A percentile compares a stretch with the other conserved stretches of the same genome.
These are phyloP conservation scores for Raffaelea albimanens DNA, from an alignment of 2,329 filamentous ascomycete genomes.

Conservation along the genomic window DNA sequence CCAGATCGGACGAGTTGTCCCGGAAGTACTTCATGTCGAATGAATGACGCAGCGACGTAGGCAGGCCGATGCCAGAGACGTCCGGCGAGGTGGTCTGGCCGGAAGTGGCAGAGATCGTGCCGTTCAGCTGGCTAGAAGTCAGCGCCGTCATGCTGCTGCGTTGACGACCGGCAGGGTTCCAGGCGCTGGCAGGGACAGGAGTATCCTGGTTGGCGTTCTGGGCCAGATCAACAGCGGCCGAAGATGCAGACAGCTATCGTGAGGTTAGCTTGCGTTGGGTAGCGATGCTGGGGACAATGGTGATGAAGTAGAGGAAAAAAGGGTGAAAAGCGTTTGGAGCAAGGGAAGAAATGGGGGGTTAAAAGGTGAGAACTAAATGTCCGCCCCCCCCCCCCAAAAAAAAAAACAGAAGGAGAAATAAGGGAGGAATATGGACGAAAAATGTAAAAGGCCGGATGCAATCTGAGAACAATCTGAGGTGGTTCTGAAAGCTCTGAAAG, in stretches of 20 bases:
- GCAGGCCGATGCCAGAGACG: slow-evolving; percentile 36
- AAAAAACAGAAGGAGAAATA: no score
- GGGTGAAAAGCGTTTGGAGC: neutral
- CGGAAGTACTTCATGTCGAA: slow-evolving; percentile 44
- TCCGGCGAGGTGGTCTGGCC: slow-evolving; percentile 30
- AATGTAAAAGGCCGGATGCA: no score
- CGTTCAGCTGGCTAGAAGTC: slow-evolving; percentile 26
- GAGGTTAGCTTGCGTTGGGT: slow-evolving; percentile 1
- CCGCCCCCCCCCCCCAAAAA: no score
- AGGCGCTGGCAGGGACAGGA: slow-evolving; percentile 35
- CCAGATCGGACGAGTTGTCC: slow-evolving; percentile 30
- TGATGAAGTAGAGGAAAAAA: neutral
- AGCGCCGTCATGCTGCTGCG: slow-evolving; percentile 51
- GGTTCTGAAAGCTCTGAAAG: no score
- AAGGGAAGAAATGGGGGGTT: no score
- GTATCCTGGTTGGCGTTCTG: slow-evolving; percentile 55
- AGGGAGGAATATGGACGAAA: no score
- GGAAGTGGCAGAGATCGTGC: slow-evolving; percentile 23
- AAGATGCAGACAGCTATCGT: slow-evolving; percentile 64
- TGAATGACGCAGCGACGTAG: slow-evolving; percentile 46
- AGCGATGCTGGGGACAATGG: neutral
- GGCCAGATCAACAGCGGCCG: slow-evolving; percentile 71
- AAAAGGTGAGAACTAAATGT: no score
- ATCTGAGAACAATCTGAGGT: no score
- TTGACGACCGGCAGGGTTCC: slow-evolving; percentile 57